Percentiles rank a stretch among this genome's conserved stretches.
phyloP scores from a whole-genome alignment of 2,329 filamentous ascomycete genomes.

The Tolypocladium inflatum region DNA sequence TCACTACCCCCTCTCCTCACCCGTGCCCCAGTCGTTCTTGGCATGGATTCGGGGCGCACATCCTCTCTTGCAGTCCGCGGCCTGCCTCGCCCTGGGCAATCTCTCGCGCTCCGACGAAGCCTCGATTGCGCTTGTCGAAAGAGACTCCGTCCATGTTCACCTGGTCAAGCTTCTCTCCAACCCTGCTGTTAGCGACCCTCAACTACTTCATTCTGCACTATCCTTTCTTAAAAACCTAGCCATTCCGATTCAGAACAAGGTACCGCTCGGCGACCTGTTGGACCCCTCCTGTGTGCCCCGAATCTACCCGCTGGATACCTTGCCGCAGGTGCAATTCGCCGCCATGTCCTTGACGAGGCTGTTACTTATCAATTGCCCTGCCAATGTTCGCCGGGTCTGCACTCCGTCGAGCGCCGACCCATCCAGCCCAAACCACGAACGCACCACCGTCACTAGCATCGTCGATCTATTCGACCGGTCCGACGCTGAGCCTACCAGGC shows the following conservation, averaged over 20 bases:
- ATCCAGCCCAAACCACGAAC: slow-evolving; percentile 10
- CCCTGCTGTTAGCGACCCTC: slow-evolving; percentile 29
- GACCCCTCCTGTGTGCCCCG: slow-evolving; percentile 36
- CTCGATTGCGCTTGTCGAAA: slow-evolving; percentile 39
- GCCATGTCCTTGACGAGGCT: slow-evolving; percentile 49
- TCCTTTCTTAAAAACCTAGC: slow-evolving; percentile 58
- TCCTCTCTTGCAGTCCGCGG: slow-evolving; percentile 41
- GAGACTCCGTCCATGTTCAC: slow-evolving; percentile 28
- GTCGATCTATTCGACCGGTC: slow-evolving; percentile 26
- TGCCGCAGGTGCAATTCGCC: slow-evolving; percentile 49
- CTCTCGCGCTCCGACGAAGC: slow-evolving; percentile 48
- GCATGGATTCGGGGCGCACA: slow-evolving; percentile 35
- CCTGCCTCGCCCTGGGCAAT: slow-evolving; percentile 53
- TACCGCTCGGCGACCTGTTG: slow-evolving; percentile 38
- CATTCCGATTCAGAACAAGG: slow-evolving; percentile 46
- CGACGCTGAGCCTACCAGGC: slow-evolving; percentile 42
- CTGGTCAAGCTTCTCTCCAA: slow-evolving; percentile 36
- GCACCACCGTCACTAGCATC: slow-evolving; percentile 26
- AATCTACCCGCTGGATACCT: slow-evolving; percentile 41
- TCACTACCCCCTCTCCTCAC: slow-evolving; percentile 30
- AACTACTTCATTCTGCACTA: slow-evolving; percentile 47
- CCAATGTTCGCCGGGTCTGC: slow-evolving; percentile 43
- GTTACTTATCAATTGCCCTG: slow-evolving; percentile 41
- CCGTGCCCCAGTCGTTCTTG: slow-evolving; percentile 30
- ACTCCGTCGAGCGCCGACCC: slow-evolving; percentile 25